phyloP scores from a whole-genome alignment of 2,329 filamentous ascomycete genomes.

The Apiospora rasikravindrae region DNA sequence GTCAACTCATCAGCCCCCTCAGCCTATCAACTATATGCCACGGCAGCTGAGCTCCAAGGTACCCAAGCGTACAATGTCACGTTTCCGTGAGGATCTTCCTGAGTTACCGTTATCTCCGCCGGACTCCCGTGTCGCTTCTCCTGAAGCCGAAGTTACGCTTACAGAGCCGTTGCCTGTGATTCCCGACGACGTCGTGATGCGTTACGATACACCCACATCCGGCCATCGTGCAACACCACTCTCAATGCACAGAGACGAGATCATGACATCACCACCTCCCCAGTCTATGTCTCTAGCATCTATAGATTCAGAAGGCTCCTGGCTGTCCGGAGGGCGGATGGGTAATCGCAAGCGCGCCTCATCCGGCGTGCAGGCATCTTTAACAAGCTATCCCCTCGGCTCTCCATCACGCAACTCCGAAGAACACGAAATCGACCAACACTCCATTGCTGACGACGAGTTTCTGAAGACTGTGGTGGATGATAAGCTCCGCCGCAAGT shows the following conservation, averaged over 20 bases:
- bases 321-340: constrained; percentile 76
- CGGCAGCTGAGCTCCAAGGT: constrained; percentile 49
- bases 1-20: constrained; percentile 47
- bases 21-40: constrained; percentile 39
- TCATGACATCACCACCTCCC: constrained; percentile 58
- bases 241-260: constrained; percentile 47
- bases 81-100: constrained; percentile 89
- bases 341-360: constrained; percentile 54
- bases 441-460: constrained; percentile 77
- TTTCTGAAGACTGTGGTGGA: constrained; percentile 65
- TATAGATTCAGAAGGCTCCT: constrained; percentile 93
- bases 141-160: constrained; percentile 60
- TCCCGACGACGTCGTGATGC: constrained; percentile 39
- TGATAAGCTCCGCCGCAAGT: constrained; percentile 43
- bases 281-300: constrained; percentile 89
- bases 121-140: constrained; percentile 79
- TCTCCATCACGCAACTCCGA: constrained; percentile 59
- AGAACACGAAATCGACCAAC: constrained; percentile 52
- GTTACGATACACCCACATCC: constrained; percentile 55
- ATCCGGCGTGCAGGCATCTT: constrained; percentile 48
- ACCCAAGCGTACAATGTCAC: constrained; percentile 83
- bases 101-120: constrained; percentile 87
- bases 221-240: constrained; percentile 53
- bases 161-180: constrained; percentile 41
- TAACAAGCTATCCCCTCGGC: constrained; percentile 42